Conservation (phyloP, 1,284 basidiomycete genomes). For the Hypsizygus ulmarius region DNA sequence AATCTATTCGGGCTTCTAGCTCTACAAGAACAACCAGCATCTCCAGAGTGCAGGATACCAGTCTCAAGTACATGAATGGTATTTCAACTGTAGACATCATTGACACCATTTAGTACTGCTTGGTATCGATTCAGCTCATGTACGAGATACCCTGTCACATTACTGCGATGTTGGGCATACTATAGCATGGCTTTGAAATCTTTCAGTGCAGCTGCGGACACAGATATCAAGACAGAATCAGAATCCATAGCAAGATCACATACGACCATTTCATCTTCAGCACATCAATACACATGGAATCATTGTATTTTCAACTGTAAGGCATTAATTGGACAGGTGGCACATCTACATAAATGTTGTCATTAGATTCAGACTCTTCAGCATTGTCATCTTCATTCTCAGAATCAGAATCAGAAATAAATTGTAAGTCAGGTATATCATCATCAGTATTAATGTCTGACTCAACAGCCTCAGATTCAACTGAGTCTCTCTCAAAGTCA, state of each 20-base stretch:
- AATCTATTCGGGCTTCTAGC: neutral
- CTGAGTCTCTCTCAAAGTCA: neutral
- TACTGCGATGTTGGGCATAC: neutral
- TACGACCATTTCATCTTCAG: neutral
- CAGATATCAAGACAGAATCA: neutral
- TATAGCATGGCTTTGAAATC: neutral
- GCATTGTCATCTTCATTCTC: neutral
- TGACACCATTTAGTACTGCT: neutral
- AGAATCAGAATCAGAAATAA: neutral
- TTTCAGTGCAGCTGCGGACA: neutral
- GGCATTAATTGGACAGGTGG: neutral
- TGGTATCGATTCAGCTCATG: neutral
- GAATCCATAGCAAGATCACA: neutral
- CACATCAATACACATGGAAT: neutral
- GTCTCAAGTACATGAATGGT: neutral
- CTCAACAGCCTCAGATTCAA: neutral
- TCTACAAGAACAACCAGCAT: neutral
- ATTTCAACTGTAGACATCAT: conserved; percentile 5
- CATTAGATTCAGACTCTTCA: neutral
- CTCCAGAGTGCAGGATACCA: neutral
- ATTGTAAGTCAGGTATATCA: neutral
- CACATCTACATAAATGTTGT: no score
- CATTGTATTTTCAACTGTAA: neutral
- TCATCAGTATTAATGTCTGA: neutral
- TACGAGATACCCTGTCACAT: neutral